Percentiles rank a stretch among this genome's conserved stretches.
Conservation (phyloP, 768 basidiomycete species). For the Pleurotus platypus region DNA sequence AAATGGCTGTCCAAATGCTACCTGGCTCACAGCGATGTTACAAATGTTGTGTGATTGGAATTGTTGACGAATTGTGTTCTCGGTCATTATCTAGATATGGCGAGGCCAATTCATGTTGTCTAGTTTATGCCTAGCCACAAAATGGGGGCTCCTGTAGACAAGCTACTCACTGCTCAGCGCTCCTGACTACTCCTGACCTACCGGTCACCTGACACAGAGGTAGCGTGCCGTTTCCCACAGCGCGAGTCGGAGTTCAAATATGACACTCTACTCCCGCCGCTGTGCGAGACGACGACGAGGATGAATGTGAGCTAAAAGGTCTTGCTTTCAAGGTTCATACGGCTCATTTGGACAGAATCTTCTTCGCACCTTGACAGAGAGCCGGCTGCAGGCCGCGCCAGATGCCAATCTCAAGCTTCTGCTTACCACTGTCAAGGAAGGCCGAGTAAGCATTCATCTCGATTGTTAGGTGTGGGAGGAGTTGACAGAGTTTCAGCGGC, state of each 20-base stretch:
- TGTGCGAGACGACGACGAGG: conserved; percentile 23
- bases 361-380: conserved; percentile 80
- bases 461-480: background rate
- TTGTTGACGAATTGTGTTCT: too few relatives aligned
- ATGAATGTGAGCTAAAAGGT: conserved; percentile 38
- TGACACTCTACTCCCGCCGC: conserved; percentile 9
- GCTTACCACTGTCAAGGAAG: conserved; percentile 82
- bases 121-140: too few relatives aligned
- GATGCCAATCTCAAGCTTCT: conserved; percentile 79
- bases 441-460: conserved; percentile 58
- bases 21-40: too few relatives aligned
- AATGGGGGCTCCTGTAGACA: background rate
- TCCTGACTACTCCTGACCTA: background rate
- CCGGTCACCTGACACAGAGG: background rate
- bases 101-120: too few relatives aligned
- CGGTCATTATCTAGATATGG: too few relatives aligned
- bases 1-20: too few relatives aligned
- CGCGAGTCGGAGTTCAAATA: conserved; percentile 5
- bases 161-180: background rate
- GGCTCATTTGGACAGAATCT: conserved; percentile 59
- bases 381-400: conserved; percentile 58
- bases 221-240: conserved; percentile 2
- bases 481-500: conserved; percentile 24
- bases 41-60: too few relatives aligned
- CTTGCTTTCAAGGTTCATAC: conserved; percentile 8